Evolutionary conservation across 495 filamentous ascomycete species (phyloP).

Genomic region (Hyaloscypha finlandica): DNA sequence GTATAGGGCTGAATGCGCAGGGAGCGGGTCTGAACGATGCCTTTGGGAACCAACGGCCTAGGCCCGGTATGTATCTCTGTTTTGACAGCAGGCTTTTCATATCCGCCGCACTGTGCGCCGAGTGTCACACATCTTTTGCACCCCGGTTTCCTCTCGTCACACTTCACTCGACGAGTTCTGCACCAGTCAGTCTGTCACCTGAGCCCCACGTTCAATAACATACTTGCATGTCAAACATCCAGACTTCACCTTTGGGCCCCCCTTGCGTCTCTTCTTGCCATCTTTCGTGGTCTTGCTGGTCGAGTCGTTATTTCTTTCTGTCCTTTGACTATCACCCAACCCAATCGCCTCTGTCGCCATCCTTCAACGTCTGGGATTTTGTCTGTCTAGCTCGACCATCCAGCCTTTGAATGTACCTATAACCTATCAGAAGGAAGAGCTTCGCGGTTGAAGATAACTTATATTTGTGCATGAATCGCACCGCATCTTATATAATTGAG

Average conservation of each 20-base stretch:
- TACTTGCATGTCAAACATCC: slow-evolving; percentile 10
- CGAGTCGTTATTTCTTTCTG: background rate
- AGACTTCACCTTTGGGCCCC: background rate
- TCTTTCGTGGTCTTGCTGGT: background rate
- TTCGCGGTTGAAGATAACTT: background rate
- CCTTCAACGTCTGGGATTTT: background rate
- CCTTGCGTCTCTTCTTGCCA: background rate
- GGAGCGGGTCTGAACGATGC: too few species aligned
- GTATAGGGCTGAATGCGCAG: background rate
- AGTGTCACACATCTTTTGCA: slow-evolving; percentile 48
- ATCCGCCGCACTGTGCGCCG: slow-evolving; percentile 18
- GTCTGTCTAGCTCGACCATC: background rate
- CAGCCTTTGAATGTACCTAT: background rate
- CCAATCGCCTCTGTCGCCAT: background rate
- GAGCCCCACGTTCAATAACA: background rate
- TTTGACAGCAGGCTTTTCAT: background rate
- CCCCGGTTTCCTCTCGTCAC: slow-evolving; percentile 54
- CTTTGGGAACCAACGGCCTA: background rate
- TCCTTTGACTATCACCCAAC: background rate
- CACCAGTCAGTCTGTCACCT: background rate
- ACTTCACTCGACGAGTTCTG: slow-evolving; percentile 48
- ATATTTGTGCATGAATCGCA: background rate
- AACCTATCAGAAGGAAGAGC: background rate
- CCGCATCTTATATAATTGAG: background rate
- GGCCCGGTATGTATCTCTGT: background rate